Evolutionary conservation across 2,329 filamentous ascomycete species (phyloP).

Genomic region (Sporothrix luriei): DNA sequence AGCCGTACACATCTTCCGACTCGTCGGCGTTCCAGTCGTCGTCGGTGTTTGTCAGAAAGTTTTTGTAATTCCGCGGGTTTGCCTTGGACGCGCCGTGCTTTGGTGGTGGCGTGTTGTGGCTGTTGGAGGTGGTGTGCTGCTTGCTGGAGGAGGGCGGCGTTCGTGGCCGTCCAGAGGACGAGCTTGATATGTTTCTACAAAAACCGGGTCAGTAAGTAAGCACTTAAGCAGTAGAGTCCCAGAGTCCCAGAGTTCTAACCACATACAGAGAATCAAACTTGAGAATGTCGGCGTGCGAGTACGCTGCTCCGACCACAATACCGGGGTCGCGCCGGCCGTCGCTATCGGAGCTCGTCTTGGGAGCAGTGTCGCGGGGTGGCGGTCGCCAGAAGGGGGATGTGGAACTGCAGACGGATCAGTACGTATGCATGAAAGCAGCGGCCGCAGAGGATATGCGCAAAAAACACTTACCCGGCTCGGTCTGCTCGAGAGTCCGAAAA

Average conservation of each 20-base stretch:
- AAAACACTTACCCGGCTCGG: constrained; percentile 61
- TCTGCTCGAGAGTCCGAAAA: constrained; percentile 49
- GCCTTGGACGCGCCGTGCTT: constrained; percentile 60
- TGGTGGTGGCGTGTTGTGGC: constrained; percentile 52
- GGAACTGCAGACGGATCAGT: constrained; percentile 59
- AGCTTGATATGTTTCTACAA: constrained; percentile 60
- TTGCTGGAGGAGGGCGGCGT: constrained; percentile 65
- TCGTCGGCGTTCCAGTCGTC: constrained; percentile 80
- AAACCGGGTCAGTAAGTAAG: constrained; percentile 30
- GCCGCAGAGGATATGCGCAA: neutral
- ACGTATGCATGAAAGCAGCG: neutral
- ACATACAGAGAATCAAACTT: constrained; percentile 80
- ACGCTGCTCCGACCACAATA: constrained; percentile 88
- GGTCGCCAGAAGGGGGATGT: constrained; percentile 86
- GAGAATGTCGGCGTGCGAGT: constrained; percentile 93
- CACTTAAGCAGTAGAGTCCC: constrained; percentile 57
- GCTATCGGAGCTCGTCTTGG: constrained; percentile 54
- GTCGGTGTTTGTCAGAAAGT: constrained; percentile 78
- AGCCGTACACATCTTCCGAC: constrained; percentile 71
- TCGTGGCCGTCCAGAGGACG: constrained; percentile 64
- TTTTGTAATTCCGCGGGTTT: constrained; percentile 70
- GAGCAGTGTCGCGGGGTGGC: constrained; percentile 56
- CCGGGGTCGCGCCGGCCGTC: constrained; percentile 55
- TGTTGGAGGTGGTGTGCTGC: neutral
- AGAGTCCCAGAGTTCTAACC: constrained; percentile 39